Evolutionary conservation across 108 stramenopile species (phyloP), one percentile per base, ranked within the genome.

Genomic region (Bacterosira constricta): DNA sequence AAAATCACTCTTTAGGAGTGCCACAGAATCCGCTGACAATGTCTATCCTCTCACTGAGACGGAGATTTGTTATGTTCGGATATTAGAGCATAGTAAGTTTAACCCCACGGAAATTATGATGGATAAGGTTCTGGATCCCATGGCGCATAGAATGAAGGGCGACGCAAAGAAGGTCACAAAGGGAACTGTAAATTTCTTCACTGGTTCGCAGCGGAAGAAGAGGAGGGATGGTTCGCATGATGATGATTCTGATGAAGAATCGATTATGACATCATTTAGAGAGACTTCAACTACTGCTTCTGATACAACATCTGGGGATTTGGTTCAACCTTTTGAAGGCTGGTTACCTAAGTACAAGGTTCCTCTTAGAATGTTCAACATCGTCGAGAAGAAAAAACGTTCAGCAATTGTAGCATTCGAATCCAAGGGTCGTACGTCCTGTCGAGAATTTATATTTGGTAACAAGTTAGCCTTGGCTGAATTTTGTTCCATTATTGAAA

Each of bases 311-410:
- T 0, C 13, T 31, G 68, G 23, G 26, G 61, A 26, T 56, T 31
- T 0, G 29, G 46, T 8, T 37, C 23, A 32, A 26, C 18, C 57
- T 21, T 60, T 45, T 13, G 65, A 69, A 6, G 86, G 86, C 20
- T 92, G 87, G 88, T 80, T 70, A 42, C 82, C 85, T 3, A 87
- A 73, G 52, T 88, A 85, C 61, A 68, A 78, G 21, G 15, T 92
- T 1, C 86, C 88, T 5, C 41, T 89, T 27, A 23, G 42, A 20
- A 52, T 49, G 36, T 63, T 89, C 6, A 37, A 58, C 38, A 75
- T 87, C 25, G 68, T 58, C 26, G 61, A 49, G 10, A 64, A 64
- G 36, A 68, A 70, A 8, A 72, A 75, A 27, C 69, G 81, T 20
- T 45, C 26, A 0, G 75, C 86, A 3, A 50, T 49, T 44, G 39